Conservation (phyloP, 2,329 filamentous ascomycete species). For the Metarhizium brunneum region DNA sequence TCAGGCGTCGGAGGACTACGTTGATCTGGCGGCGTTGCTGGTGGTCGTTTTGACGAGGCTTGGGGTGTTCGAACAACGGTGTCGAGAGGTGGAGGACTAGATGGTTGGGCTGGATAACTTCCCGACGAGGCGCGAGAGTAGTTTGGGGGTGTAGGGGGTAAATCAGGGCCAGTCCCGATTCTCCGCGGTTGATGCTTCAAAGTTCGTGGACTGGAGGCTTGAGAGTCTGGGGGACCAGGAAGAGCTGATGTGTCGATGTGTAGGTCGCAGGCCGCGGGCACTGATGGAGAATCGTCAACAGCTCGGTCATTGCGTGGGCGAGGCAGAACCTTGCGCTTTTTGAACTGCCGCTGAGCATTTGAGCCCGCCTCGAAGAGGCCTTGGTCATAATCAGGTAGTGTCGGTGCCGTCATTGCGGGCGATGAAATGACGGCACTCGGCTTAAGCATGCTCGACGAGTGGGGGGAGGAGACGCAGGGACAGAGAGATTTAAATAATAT, state of each 20-base stretch:
- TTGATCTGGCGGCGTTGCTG: constrained; percentile 55
- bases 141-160: constrained; percentile 55
- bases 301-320: constrained; percentile 20
- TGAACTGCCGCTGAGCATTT: constrained; percentile 30
- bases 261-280: constrained; percentile 14
- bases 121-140: constrained; percentile 50
- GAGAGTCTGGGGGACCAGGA: not conserved
- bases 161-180: constrained; percentile 35
- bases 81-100: constrained; percentile 30
- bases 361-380: constrained; percentile 17
- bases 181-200: constrained; percentile 33
- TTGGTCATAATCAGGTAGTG: constrained; percentile 17
- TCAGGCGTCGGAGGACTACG: constrained; percentile 66
- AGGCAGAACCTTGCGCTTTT: constrained; percentile 36
- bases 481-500: constrained; percentile 1
- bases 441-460: constrained; percentile 17
- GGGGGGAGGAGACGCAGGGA: constrained; percentile 2
- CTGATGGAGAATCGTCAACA: constrained; percentile 15
- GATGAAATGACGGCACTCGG: constrained; percentile 12
- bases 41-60: constrained; percentile 28
- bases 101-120: constrained; percentile 33
- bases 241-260: constrained; percentile 16
- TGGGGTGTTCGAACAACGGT: constrained; percentile 29
- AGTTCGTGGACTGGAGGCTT: constrained; percentile 26
- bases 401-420: constrained; percentile 23